Evolutionary conservation across 495 filamentous ascomycete genomes (phyloP).

Genomic region (Penicillium arizonense): DNA sequence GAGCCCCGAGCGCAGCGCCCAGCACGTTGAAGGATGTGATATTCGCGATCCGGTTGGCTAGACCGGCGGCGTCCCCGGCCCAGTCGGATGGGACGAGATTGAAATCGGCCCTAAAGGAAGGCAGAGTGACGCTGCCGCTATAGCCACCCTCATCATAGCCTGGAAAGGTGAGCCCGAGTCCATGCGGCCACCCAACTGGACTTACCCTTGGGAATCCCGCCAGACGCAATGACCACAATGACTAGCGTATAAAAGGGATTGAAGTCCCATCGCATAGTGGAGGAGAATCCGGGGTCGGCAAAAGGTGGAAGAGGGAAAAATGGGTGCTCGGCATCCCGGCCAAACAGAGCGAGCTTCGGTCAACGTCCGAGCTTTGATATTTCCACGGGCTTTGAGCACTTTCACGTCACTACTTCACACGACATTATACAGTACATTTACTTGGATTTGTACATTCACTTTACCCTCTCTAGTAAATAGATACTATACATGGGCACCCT

Average conservation of each 20-base stretch:
- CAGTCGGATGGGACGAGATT: constrained; percentile 36
- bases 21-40: constrained; percentile 47
- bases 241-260: constrained; percentile 41
- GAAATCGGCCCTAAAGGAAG: constrained; percentile 41
- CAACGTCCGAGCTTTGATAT: constrained; percentile 22
- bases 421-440: too few relatives aligned
- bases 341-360: constrained; percentile 15
- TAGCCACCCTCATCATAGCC: constrained; percentile 50
- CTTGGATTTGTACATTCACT: too few relatives aligned
- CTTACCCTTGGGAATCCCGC: constrained; percentile 45
- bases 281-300: constrained; percentile 12
- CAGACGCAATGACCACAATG: constrained; percentile 40
- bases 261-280: constrained; percentile 34
- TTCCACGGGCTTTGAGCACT: background rate
- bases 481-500: too few relatives aligned
- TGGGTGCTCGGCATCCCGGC: constrained; percentile 3
- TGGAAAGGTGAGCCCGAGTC: constrained; percentile 14
- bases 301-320: constrained; percentile 10
- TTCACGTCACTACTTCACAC: too few relatives aligned
- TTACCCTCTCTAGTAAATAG: too few relatives aligned
- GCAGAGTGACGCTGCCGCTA: constrained; percentile 40
- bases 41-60: constrained; percentile 43
- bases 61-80: constrained; percentile 31
- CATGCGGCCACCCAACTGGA: background rate
- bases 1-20: constrained; percentile 42